Conservation (phyloP, 2,329 filamentous ascomycete genomes). For the Aspergillus niger region DNA sequence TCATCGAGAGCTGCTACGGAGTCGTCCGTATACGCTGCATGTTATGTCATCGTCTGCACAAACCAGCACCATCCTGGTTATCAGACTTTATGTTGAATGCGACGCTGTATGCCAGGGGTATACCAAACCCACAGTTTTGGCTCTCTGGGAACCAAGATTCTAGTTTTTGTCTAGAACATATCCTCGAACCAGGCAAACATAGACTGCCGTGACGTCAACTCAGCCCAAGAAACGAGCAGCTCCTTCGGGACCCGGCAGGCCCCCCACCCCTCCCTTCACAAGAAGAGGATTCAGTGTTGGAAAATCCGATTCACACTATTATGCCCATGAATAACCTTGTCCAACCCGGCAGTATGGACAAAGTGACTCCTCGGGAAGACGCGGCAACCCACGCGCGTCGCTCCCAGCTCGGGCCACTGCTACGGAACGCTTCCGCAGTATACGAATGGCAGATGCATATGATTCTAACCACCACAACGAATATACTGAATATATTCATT, state of each 20-base stretch:
- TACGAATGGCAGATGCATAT: background rate
- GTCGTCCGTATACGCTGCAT: background rate
- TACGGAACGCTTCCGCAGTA: conserved; percentile 23
- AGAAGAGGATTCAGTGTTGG: background rate
- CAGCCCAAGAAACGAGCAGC: background rate
- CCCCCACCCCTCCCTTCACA: background rate
- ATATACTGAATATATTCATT: background rate
- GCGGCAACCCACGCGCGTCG: conserved; percentile 21
- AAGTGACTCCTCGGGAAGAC: conserved; percentile 18
- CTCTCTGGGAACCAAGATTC: background rate
- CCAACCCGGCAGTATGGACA: background rate
- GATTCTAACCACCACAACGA: background rate
- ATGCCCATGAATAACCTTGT: background rate
- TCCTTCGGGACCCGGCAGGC: background rate
- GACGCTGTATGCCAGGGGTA: background rate
- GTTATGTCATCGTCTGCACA: background rate
- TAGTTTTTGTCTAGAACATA: background rate
- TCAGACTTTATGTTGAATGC: background rate
- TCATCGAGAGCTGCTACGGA: background rate
- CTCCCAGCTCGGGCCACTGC: conserved; percentile 13
- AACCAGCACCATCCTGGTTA: background rate
- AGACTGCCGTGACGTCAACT: background rate
- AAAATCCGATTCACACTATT: background rate
- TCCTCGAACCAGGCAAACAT: background rate
- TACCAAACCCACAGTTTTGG: background rate